Evolutionary conservation across 75 land plant genomes (phyloP), one percentile per base, ranked within the genome.

Genomic region (Sequoia sempervirens): DNA sequence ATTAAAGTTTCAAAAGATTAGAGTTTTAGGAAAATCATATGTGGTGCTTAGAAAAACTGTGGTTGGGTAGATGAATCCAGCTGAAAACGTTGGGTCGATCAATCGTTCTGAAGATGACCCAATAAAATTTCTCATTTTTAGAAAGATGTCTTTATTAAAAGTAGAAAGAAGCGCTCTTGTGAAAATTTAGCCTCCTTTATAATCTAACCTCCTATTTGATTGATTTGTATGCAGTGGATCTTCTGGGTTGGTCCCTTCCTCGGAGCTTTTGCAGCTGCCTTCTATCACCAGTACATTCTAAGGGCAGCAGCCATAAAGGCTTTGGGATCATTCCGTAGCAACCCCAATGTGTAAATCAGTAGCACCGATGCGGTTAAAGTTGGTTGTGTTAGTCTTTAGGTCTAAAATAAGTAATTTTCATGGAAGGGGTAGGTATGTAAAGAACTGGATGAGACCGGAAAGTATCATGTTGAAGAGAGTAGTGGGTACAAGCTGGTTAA

Each of bases 241-340:
- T 92, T 91, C 87, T 92, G 93, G 93, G 92, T 92, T 5, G 93
- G 93, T 15, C 93, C 93, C 4, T 85, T 92, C 61, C 53, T 88
- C 34, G 93, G 93, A 81, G 93, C 93, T 36, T 90, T 90, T 18
- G 73, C 85, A 17, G 93, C 93, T n/a, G 90, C 93, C n/a, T 85
- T 83, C 4, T 92, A 92, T 61, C 93, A 92, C 85, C 92, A 92
- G 70, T 90, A 88, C 81, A 66, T 92, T 9, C 86, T 92, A 83
- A 82, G 93, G 84, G 93, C 93, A 15, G 86, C 84, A 17, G 90
- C 86, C 66, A 79, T 88, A 82, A 92, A 88, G 64, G 90, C 88
- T 32, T 37, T 91, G 72, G 93, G 92, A 37, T 92, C 93, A 26
- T 92, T 88, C 92, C 85, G 92, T 30, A 92, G 92, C 85, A 83